Evolutionary conservation across 2,329 filamentous ascomycete genomes (phyloP).

Genomic region (Teratosphaeria pseudoeucalypti): DNA sequence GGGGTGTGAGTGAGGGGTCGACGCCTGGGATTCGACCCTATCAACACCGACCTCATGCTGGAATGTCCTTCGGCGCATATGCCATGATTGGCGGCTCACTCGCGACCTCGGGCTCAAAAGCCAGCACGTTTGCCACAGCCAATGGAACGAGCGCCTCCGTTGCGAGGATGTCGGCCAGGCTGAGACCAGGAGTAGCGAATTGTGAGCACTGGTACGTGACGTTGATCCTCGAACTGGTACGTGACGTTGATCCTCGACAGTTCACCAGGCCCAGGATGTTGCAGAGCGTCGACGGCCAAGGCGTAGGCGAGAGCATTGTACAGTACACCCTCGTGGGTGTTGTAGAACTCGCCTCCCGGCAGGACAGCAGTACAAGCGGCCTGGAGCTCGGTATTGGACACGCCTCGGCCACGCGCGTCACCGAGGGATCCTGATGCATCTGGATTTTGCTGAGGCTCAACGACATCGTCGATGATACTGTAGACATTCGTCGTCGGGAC

Average conservation of each 20-base stretch:
- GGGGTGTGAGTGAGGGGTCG: background rate
- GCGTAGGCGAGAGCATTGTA: conserved; percentile 37
- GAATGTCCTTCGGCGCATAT: conserved; percentile 27
- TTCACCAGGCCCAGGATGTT: conserved; percentile 34
- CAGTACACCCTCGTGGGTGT: conserved; percentile 40
- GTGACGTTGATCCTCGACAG: conserved; percentile 28
- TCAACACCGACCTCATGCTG: background rate
- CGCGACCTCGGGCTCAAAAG: conserved; percentile 25
- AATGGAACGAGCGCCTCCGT: conserved; percentile 33
- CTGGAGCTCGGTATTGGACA: conserved; percentile 42
- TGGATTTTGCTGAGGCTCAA: conserved; percentile 39
- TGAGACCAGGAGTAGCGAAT: conserved; percentile 28
- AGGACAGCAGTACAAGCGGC: conserved; percentile 27
- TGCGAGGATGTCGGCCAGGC: conserved; percentile 32
- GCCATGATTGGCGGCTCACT: conserved; percentile 30
- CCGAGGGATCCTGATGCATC: conserved; percentile 37
- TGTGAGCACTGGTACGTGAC: conserved; percentile 28
- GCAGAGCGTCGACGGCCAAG: conserved; percentile 38
- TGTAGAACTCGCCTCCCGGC: conserved; percentile 32
- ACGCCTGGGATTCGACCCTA: background rate
- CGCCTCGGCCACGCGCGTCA: conserved; percentile 35
- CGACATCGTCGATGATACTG: conserved; percentile 40
- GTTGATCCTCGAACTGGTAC: conserved; percentile 31
- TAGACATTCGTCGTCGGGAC: conserved; percentile 47
- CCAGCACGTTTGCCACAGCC: conserved; percentile 26